A percentile compares a stretch with the other conserved stretches of the same genome.
These are phyloP conservation scores for Trichoderma endophyticum DNA, from an alignment of 2,329 filamentous ascomycete species.

Conservation along the genomic window DNA sequence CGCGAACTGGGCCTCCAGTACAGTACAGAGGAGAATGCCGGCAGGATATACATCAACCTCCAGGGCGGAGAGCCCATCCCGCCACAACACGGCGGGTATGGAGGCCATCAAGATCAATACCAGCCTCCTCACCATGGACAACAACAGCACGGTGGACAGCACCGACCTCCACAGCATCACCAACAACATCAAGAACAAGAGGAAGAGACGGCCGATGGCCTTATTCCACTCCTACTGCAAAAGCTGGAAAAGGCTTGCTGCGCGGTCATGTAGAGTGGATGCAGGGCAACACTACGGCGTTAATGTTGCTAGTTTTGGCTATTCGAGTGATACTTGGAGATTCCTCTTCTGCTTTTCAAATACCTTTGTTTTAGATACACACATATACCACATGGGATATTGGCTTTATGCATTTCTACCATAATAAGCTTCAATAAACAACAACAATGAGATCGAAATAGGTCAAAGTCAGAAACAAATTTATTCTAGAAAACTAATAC, in stretches of 20 bases:
- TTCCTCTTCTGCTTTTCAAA: background rate
- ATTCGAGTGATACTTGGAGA: background rate
- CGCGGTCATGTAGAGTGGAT: constrained; percentile 65
- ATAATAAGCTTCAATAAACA: background rate
- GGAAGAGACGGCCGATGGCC: constrained; percentile 55
- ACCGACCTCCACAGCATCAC: constrained; percentile 32
- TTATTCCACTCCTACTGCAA: constrained; percentile 58
- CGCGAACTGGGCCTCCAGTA: constrained; percentile 78
- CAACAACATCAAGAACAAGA: constrained; percentile 21
- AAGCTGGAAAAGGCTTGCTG: constrained; percentile 70
- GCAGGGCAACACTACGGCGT: background rate
- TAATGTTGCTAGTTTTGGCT: background rate
- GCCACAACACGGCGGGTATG: constrained; percentile 39
- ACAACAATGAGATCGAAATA: background rate
- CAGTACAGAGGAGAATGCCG: constrained; percentile 82
- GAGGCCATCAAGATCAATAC: constrained; percentile 31
- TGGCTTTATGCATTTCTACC: background rate
- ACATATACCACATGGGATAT: constrained; percentile 2
- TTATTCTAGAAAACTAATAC: background rate
- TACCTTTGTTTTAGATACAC: background rate
- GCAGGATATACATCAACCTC: constrained; percentile 84
- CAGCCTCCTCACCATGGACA: constrained; percentile 35
- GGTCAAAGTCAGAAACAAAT: background rate
- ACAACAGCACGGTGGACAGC: constrained; percentile 24
- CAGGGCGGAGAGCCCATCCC: constrained; percentile 64